Evolutionary conservation across 805 yeast species (phyloP).

Genomic region (Wickerhamomyces rabaulensis): DNA sequence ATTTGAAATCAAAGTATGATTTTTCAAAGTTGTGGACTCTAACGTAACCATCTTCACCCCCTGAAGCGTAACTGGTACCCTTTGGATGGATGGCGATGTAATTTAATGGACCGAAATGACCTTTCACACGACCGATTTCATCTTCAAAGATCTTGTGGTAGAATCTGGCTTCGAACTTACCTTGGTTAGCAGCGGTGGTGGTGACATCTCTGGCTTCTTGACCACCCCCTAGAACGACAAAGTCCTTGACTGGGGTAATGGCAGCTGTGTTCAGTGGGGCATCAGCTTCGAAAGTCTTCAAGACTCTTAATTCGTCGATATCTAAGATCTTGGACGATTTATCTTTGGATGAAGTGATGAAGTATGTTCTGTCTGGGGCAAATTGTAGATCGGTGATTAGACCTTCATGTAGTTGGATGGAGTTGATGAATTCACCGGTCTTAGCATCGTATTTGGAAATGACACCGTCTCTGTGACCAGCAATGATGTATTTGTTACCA

Average conservation of each 20-base stretch:
- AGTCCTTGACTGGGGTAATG: slow-evolving; percentile 89
- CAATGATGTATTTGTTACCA: slow-evolving; percentile 66
- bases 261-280: slow-evolving; percentile 95
- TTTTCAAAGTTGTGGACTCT: slow-evolving; percentile 93
- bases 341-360: slow-evolving; percentile 91
- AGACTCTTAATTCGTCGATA: slow-evolving; percentile 63
- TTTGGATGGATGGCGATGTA: slow-evolving; percentile 90
- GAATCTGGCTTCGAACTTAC: slow-evolving; percentile 95
- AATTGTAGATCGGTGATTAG: slow-evolving; percentile 87
- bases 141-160: slow-evolving; percentile 93
- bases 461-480: slow-evolving; percentile 85
- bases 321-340: slow-evolving; percentile 75
- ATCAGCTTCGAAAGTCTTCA: slow-evolving; percentile 78
- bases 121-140: slow-evolving; percentile 94
- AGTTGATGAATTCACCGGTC: slow-evolving; percentile 64
- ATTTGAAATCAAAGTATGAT: slow-evolving; percentile 86
- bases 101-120: slow-evolving; percentile 98
- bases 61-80: slow-evolving; percentile 91
- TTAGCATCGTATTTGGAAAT: slow-evolving; percentile 73
- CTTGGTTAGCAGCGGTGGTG: slow-evolving; percentile 89
- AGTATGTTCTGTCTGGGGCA: slow-evolving; percentile 80
- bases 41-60: slow-evolving; percentile 97
- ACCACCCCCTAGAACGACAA: slow-evolving; percentile 96
- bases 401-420: slow-evolving; percentile 67
- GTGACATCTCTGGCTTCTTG: slow-evolving; percentile 98